These are phyloP conservation scores for Silene latifolia DNA, from an alignment of 148 eudicot genomes.

Conservation along the genomic window DNA sequence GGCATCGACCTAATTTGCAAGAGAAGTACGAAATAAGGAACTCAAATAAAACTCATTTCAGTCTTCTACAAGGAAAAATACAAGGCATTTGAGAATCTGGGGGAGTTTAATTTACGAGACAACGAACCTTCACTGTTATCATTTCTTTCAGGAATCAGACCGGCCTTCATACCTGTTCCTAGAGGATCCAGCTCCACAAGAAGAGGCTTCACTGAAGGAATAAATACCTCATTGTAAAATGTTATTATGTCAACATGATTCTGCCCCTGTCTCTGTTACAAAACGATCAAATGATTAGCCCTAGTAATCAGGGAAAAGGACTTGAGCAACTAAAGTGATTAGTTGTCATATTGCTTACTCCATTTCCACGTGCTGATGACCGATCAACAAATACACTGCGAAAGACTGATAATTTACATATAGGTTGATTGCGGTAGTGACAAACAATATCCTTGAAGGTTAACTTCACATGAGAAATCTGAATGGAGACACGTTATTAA, in stretches of 20 bases:
- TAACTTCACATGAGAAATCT: constrained; percentile 79
- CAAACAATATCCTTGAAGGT: constrained; percentile 70
- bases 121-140: constrained; percentile 48
- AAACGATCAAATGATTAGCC: constrained; percentile 15
- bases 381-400: constrained; percentile 85
- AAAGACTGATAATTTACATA: constrained; percentile 80
- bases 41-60: neutral
- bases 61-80: too few relatives aligned
- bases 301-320: neutral
- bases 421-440: constrained; percentile 89
- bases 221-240: constrained; percentile 86
- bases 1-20: constrained; percentile 56
- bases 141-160: constrained; percentile 43
- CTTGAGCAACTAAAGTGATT: neutral
- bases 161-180: constrained; percentile 35
- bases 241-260: constrained; percentile 90
- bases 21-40: constrained; percentile 7
- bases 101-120: neutral
- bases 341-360: constrained; percentile 40
- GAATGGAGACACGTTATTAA: constrained; percentile 19
- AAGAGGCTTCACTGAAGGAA: constrained; percentile 83
- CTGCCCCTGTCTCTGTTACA: constrained; percentile 67
- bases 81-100: neutral
- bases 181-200: constrained; percentile 70
- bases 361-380: constrained; percentile 60